Base-by-base conservation (phyloP, 1,284 basidiomycete species). In the Rhodotorula sp. region DNA sequence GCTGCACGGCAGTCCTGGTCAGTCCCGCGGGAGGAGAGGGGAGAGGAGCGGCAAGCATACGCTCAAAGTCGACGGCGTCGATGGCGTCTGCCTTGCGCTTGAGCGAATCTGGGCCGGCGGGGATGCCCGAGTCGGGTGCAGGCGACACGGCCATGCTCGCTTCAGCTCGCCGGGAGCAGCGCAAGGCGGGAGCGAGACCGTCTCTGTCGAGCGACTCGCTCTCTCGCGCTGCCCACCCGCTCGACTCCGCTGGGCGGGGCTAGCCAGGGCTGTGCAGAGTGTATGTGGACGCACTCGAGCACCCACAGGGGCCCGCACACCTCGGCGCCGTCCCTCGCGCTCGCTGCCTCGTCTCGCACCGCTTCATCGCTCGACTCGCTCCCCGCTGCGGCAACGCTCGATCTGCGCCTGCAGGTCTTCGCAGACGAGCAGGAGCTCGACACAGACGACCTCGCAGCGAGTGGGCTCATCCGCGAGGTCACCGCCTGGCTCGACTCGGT, bases 61-160 rank as follows among this genome's bases (percentile, higher is more conserved):
- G 71, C 52, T 68, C 52, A 44, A 68, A 69, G 52, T 72, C 67
- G 53, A 72, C 52, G 41, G 65, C 55, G 44, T 72, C 71, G n/a
- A 72, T 68, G 25, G 66, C 60, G 54, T 72, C 71, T 5, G 71
- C 71, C 53, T 68, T 72, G 61, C 71, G 59, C 61, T 72, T 72
- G 44, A 68, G 66, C 54, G 66, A 62, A 10, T 72, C 66, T 23
- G 62, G 1, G 25, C 3, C 13, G 14, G 45, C 57, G 16, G 44
- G n/a, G 13, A 25, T 16, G 41, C 57, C 57, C 14, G 44, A 25
- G 5, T 58, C 44, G 13, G 57, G n/a, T 25, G 44, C 44, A 46
- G 57, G 16, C 19, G 53, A 49, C 10, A 21, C 27, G 13, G 46
- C 63, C 63, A 65, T 63, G 41, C n/a, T 27, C 2, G 17, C n/a